phyloP scores from a whole-genome alignment of 768 basidiomycete genomes.

The Rhodotorula taiwanensis region DNA sequence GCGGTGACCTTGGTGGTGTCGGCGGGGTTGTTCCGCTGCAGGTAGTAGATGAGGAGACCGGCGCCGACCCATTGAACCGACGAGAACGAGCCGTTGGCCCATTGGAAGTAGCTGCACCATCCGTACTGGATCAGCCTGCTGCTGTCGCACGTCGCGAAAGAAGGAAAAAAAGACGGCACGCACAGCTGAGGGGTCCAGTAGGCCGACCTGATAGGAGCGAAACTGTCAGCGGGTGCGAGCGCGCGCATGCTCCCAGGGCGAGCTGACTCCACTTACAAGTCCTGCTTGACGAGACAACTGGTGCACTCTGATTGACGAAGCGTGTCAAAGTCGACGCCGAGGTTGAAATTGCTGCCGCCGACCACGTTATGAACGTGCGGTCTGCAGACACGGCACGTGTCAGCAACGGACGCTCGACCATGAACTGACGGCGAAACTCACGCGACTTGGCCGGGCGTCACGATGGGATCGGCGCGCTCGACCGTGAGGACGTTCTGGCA shows the following conservation, averaged over 20 bases:
- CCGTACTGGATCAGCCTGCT: not conserved
- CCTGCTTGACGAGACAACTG: constrained; percentile 21
- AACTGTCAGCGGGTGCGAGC: constrained; percentile 31
- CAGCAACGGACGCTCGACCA: not conserved
- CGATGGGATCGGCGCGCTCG: constrained; percentile 44
- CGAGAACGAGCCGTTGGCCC: constrained; percentile 41
- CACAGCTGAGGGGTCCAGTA: constrained; percentile 23
- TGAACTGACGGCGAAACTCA: not conserved
- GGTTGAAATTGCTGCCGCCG: constrained; percentile 42
- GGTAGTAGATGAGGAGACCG: constrained; percentile 42
- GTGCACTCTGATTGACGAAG: constrained; percentile 40
- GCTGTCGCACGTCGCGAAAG: no score
- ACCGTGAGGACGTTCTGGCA: constrained; percentile 25
- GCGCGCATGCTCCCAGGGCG: no score
- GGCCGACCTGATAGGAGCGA: no score
- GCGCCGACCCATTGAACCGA: constrained; percentile 34
- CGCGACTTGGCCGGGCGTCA: constrained; percentile 40
- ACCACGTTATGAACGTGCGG: constrained; percentile 43
- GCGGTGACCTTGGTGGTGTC: constrained; percentile 20
- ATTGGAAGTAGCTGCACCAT: constrained; percentile 38
- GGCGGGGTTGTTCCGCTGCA: not conserved
- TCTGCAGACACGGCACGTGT: not conserved
- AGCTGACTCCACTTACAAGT: constrained; percentile 1
- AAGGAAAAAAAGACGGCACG: not conserved
- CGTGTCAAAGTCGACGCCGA: constrained; percentile 30